phyloP scores from a whole-genome alignment of 257 asterid genomes.

The Solanum bukasovii region DNA sequence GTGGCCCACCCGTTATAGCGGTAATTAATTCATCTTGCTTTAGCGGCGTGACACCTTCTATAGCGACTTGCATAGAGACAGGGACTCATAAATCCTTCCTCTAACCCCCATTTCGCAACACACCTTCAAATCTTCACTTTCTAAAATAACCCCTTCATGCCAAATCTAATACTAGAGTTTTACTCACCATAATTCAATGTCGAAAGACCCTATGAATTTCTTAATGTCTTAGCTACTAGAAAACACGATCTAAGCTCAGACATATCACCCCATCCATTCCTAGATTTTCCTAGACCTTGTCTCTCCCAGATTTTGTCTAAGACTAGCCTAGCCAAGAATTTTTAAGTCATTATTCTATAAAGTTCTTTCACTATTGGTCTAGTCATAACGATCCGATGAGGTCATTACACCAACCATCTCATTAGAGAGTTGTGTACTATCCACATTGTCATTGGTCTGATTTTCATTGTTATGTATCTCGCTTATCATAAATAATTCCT shows the following conservation, averaged over 20 bases:
- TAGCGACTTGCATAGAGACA: not conserved
- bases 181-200: not conserved
- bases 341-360: not conserved
- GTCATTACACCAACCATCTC: no score
- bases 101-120: not conserved
- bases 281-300: not conserved
- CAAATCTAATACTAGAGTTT: no score
- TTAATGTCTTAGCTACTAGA: not conserved
- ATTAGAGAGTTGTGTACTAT: no score
- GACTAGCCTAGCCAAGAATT: not conserved
- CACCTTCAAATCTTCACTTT: not conserved
- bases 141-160: not conserved
- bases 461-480: no score
- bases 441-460: no score
- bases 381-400: no score
- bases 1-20: not conserved
- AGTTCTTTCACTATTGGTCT: not conserved
- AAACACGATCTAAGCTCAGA: not conserved
- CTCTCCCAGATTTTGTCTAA: not conserved
- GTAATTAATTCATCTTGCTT: not conserved
- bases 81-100: not conserved
- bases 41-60: no score
- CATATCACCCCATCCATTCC: not conserved
- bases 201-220: not conserved
- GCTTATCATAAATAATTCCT: no score